These are phyloP conservation scores for Lachnellula cervina DNA, from an alignment of 2,329 filamentous ascomycete species.

Conservation along the genomic window DNA sequence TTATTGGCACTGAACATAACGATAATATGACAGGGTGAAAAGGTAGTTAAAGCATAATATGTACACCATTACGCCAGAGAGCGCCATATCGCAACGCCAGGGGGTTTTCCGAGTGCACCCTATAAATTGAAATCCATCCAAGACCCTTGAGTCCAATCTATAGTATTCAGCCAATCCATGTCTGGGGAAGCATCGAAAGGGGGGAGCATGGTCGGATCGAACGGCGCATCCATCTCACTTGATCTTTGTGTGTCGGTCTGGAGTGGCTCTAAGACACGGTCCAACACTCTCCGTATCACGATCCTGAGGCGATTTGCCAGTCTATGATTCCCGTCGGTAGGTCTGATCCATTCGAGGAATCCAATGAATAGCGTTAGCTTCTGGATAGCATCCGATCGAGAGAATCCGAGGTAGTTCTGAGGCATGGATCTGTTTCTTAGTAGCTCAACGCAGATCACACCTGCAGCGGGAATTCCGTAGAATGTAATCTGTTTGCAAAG, in stretches of 20 bases:
- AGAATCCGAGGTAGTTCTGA: conserved; percentile 16
- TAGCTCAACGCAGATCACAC: conserved; percentile 28
- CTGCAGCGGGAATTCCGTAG: conserved; percentile 27
- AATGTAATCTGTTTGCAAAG: conserved; percentile 10
- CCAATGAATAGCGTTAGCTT: conserved; percentile 29
- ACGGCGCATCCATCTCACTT: conserved; percentile 4
- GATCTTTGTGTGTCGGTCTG: neutral
- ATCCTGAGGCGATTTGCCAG: conserved; percentile 22
- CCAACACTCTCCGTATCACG: conserved; percentile 22
- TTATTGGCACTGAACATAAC: no score
- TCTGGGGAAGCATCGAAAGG: conserved; percentile 16
- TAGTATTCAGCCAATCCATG: conserved; percentile 27
- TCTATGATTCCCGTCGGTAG: conserved; percentile 28
- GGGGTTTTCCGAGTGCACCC: no score
- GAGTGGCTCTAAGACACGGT: conserved; percentile 23
- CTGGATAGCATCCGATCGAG: conserved; percentile 27
- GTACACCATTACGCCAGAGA: no score
- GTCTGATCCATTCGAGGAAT: conserved; percentile 30
- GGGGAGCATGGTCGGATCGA: conserved; percentile 17
- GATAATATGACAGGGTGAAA: no score
- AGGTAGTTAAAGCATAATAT: no score
- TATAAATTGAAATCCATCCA: conserved; percentile 21
- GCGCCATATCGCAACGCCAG: no score
- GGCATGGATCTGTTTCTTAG: conserved; percentile 16
- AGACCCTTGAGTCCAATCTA: conserved; percentile 29